phyloP scores from a whole-genome alignment of 345 rosid genomes.

The Eutrema yunnanense region DNA sequence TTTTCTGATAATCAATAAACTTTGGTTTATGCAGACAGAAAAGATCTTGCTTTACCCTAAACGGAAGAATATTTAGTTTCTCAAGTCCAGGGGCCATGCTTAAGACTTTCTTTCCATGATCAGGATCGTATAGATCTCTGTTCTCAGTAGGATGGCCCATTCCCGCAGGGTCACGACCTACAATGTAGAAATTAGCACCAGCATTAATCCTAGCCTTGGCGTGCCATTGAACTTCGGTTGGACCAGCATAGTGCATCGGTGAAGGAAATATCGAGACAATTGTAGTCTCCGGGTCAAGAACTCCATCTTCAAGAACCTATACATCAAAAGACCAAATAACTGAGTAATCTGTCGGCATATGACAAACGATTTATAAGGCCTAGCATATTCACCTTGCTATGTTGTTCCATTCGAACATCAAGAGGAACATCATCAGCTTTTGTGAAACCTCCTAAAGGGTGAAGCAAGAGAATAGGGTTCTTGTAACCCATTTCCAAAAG shows the following conservation, averaged over 20 bases:
- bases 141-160: constrained; percentile 95
- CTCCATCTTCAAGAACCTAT: constrained; percentile 88
- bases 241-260: constrained; percentile 98
- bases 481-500: constrained; percentile 88
- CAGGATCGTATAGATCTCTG: constrained; percentile 93
- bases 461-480: constrained; percentile 87
- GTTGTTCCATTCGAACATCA: constrained; percentile 94
- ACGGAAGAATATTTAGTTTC: constrained; percentile 89
- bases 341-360: neutral
- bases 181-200: constrained; percentile 95
- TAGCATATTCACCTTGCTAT: constrained; percentile 57
- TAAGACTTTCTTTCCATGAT: constrained; percentile 90
- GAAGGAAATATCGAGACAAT: constrained; percentile 94
- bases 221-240: constrained; percentile 99
- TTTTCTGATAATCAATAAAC: neutral
- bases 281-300: constrained; percentile 88
- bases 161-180: constrained; percentile 99
- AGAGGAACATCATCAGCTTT: constrained; percentile 96
- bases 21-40: neutral
- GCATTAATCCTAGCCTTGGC: constrained; percentile 97
- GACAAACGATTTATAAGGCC: neutral
- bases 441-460: constrained; percentile 93
- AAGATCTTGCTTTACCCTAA: constrained; percentile 48
- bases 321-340: neutral
- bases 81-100: constrained; percentile 99